Conservation (phyloP, 495 filamentous ascomycete species). For the Annulohypoxylon bovei region DNA sequence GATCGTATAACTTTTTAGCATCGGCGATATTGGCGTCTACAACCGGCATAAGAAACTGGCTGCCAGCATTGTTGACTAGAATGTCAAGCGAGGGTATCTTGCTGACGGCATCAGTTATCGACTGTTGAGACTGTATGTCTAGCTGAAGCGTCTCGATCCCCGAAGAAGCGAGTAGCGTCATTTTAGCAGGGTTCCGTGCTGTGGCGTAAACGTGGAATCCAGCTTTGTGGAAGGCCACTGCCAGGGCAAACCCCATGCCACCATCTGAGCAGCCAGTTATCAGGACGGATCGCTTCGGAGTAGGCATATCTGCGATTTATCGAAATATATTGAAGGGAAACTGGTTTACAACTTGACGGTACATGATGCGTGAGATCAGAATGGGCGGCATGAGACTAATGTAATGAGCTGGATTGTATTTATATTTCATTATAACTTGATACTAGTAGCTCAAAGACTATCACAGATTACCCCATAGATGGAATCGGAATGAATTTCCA, state of each 20-base stretch:
- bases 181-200: slow-evolving; percentile 55
- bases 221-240: slow-evolving; percentile 48
- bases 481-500: not conserved
- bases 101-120: slow-evolving; percentile 35
- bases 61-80: slow-evolving; percentile 63
- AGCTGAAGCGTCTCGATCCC: slow-evolving; percentile 47
- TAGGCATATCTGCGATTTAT: not conserved
- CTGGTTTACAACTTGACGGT: not conserved
- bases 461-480: not conserved
- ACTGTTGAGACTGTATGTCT: slow-evolving; percentile 49
- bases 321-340: not conserved
- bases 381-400: not conserved
- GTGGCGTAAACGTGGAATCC: slow-evolving; percentile 58
- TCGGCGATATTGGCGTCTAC: slow-evolving; percentile 55
- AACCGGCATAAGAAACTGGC: slow-evolving; percentile 47
- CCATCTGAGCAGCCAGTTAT: slow-evolving; percentile 61
- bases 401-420: not conserved
- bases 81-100: slow-evolving; percentile 53
- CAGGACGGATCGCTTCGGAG: slow-evolving; percentile 38
- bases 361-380: not conserved
- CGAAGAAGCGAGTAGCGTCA: slow-evolving; percentile 34
- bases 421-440: slow-evolving; percentile 6
- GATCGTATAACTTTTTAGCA: slow-evolving; percentile 57
- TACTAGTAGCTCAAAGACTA: not conserved
- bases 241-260: slow-evolving; percentile 52